A percentile compares a stretch with the other conserved stretches of the same genome.
phyloP scores from a whole-genome alignment of 768 basidiomycete species.

The Rhodocollybia butyracea region DNA sequence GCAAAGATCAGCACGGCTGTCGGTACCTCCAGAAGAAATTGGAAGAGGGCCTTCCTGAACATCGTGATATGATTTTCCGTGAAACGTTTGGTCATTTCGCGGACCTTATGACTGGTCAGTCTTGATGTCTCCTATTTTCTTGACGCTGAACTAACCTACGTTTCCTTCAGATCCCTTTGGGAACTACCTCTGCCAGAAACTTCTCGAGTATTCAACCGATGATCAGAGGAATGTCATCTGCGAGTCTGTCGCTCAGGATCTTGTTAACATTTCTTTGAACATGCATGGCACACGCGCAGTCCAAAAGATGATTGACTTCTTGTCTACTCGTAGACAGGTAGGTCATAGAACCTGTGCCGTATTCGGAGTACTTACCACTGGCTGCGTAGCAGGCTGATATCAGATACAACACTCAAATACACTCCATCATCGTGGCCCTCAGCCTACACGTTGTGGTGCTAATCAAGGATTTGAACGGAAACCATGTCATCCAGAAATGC shows the following conservation, averaged over 20 bases:
- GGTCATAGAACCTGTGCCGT: slow-evolving; percentile 35
- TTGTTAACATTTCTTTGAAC: slow-evolving; percentile 97
- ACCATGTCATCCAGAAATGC: slow-evolving; percentile 99
- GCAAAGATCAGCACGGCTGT: slow-evolving; percentile 99
- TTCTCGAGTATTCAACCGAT: slow-evolving; percentile 94
- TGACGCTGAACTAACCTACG: slow-evolving; percentile 1
- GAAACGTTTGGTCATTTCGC: slow-evolving; percentile 98
- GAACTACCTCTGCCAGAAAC: slow-evolving; percentile 98
- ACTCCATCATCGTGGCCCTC: slow-evolving; percentile 93
- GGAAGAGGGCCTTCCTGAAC: slow-evolving; percentile 92
- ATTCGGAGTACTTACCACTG: slow-evolving; percentile 51
- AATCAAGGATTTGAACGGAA: slow-evolving; percentile 98
- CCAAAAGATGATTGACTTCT: slow-evolving; percentile 99
- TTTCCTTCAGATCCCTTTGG: slow-evolving; percentile 83
- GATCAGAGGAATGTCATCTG: slow-evolving; percentile 97
- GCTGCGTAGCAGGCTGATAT: slow-evolving; percentile 69
- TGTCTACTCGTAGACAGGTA: slow-evolving; percentile 91
- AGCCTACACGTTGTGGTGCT: slow-evolving; percentile 97
- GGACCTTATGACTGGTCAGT: slow-evolving; percentile 92
- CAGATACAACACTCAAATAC: slow-evolving; percentile 87
- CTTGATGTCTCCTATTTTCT: not conserved
- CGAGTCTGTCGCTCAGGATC: slow-evolving; percentile 95
- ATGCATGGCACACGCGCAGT: slow-evolving; percentile 99
- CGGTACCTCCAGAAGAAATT: slow-evolving; percentile 98
- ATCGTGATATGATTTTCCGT: slow-evolving; percentile 98